A percentile compares a stretch with the other conserved stretches of the same genome.
Conservation (phyloP, 2,329 filamentous ascomycete genomes). For the Lasiodiplodia citricola region DNA sequence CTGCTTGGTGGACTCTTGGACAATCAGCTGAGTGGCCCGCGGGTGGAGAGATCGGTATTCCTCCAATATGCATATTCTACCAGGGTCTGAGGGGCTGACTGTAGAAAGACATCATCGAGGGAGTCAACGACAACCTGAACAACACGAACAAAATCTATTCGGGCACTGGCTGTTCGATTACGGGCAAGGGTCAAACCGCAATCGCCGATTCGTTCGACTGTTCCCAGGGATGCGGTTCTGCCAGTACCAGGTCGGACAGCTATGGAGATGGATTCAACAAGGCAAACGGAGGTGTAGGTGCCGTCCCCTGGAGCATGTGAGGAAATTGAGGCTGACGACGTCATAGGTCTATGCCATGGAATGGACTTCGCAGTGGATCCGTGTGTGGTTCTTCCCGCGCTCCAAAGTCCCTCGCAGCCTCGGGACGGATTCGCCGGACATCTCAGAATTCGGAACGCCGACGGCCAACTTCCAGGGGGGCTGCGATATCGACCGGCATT, state of each 20-base stretch:
- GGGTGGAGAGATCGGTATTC: conserved; percentile 35
- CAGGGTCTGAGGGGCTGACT: background rate
- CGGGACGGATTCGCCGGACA: conserved; percentile 58
- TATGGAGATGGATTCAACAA: conserved; percentile 32
- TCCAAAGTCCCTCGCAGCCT: conserved; percentile 48
- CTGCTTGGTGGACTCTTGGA: conserved; percentile 41
- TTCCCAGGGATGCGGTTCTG: conserved; percentile 31
- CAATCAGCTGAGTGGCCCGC: conserved; percentile 33
- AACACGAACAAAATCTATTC: conserved; percentile 30
- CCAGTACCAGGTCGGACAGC: conserved; percentile 14
- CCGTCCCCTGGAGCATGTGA: too few species aligned
- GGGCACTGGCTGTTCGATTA: conserved; percentile 30
- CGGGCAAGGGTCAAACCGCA: conserved; percentile 28
- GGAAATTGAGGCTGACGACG: background rate
- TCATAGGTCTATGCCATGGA: conserved; percentile 41
- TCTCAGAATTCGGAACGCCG: conserved; percentile 66
- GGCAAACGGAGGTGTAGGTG: conserved; percentile 38
- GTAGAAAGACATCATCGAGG: conserved; percentile 31
- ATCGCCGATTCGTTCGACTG: conserved; percentile 32
- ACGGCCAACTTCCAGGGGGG: conserved; percentile 64
- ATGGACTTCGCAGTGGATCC: conserved; percentile 33
- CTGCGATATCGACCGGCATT: conserved; percentile 45
- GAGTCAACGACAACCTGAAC: conserved; percentile 32
- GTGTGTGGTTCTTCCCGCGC: conserved; percentile 35
- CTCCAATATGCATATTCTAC: background rate